Percentiles rank a stretch among this genome's conserved stretches.
These are phyloP conservation scores for Solanum chilense DNA, from an alignment of 257 asterid species.

Conservation along the genomic window DNA sequence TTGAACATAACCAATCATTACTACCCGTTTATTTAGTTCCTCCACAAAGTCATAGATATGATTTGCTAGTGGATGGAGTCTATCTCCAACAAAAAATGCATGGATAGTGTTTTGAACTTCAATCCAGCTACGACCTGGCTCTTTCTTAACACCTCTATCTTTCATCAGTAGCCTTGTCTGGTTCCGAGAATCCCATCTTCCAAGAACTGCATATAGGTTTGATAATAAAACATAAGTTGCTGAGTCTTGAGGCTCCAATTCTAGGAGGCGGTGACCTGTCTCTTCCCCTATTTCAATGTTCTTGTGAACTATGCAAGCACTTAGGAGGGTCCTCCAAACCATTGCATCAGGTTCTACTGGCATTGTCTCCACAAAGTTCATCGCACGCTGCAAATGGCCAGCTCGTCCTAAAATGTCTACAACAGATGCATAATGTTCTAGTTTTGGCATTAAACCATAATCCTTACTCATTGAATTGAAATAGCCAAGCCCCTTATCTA, in stretches of 20 bases:
- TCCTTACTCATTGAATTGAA: conserved; percentile 57
- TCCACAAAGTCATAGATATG: conserved; percentile 45
- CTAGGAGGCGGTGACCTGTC: conserved; percentile 62
- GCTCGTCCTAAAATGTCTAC: conserved; percentile 89
- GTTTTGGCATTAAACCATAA: conserved; percentile 51
- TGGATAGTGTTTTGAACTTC: conserved; percentile 55
- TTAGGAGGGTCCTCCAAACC: conserved; percentile 91
- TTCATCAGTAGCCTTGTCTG: conserved; percentile 62
- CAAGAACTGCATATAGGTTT: conserved; percentile 69
- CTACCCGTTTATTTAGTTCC: conserved; percentile 37
- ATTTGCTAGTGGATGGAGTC: conserved; percentile 54
- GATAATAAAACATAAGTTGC: conserved; percentile 79
- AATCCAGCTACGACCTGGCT: conserved; percentile 91
- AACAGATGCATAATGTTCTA: conserved; percentile 72
- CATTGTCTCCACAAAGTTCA: conserved; percentile 62
- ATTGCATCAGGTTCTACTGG: conserved; percentile 73
- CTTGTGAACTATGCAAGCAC: conserved; percentile 75
- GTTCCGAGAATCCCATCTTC: conserved; percentile 64
- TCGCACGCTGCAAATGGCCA: conserved; percentile 56
- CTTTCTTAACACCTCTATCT: conserved; percentile 71
- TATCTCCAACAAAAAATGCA: conserved; percentile 77
- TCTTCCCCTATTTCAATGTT: conserved; percentile 62
- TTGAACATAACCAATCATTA: conserved; percentile 50
- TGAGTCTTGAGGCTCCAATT: conserved; percentile 62
- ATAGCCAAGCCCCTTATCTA: conserved; percentile 62